A percentile compares a stretch with the other conserved stretches of the same genome.
Evolutionary conservation across 805 yeast species (phyloP).

Genomic region (Hanseniaspora pseudoguilliermondii): DNA sequence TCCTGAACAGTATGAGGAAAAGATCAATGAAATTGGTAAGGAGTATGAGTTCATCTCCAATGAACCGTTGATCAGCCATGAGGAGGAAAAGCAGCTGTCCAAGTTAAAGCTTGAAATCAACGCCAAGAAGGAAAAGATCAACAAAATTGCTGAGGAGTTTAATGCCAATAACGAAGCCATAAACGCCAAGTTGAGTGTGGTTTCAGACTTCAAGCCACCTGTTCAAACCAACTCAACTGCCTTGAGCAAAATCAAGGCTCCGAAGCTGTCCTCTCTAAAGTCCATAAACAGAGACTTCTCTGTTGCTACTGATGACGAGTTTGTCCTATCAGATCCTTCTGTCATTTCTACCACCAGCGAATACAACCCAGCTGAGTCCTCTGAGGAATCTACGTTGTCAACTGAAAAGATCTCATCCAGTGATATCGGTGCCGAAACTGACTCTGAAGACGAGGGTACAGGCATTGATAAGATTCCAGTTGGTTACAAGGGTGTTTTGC

Average conservation of each 20-base stretch:
- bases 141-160: background rate
- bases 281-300: background rate
- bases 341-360: background rate
- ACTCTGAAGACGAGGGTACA: slow-evolving; percentile 10
- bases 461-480: background rate
- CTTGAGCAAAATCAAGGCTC: background rate
- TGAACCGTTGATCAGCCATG: slow-evolving; percentile 8
- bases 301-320: slow-evolving; percentile 2
- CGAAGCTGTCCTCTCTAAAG: background rate
- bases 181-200: background rate
- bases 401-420: slow-evolving; percentile 4
- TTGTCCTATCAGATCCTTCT: slow-evolving; percentile 1
- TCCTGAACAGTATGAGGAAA: slow-evolving; percentile 1
- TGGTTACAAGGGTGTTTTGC: slow-evolving; percentile 8
- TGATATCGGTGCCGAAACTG: slow-evolving; percentile 11
- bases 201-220: slow-evolving; percentile 8
- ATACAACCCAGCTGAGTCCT: background rate
- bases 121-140: slow-evolving; percentile 1
- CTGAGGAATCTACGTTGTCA: slow-evolving; percentile 5
- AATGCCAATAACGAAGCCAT: background rate
- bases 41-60: slow-evolving; percentile 6
- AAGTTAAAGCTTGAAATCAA: background rate
- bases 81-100: slow-evolving; percentile 5
- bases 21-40: slow-evolving; percentile 5
- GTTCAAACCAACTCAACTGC: background rate